Evolutionary conservation across 2,329 filamentous ascomycete species (phyloP).

Genomic region (Trichoderma harzianum): DNA sequence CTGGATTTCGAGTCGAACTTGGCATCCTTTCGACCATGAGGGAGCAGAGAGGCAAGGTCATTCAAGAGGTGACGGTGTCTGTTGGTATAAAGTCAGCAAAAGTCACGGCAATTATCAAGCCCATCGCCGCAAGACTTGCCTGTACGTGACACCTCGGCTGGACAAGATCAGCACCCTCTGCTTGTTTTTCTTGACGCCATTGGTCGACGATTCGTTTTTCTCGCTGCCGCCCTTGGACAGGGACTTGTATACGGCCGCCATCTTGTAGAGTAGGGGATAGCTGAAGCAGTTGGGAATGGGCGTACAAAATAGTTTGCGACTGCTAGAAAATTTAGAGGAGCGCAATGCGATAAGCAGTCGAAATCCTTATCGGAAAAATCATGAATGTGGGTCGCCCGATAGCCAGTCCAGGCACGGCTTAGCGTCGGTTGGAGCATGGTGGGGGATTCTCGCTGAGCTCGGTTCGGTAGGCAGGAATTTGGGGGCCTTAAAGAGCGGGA

Average conservation of each 20-base stretch:
- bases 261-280: constrained; percentile 20
- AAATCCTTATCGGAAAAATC: constrained; percentile 16
- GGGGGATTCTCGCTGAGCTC: not conserved
- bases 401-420: not conserved
- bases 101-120: not conserved
- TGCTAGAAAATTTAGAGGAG: constrained; percentile 12
- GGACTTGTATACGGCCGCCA: constrained; percentile 74
- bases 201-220: constrained; percentile 47
- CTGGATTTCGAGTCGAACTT: constrained; percentile 97
- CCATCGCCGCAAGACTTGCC: constrained; percentile 44
- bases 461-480: not conserved
- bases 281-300: not conserved
- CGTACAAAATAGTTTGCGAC: not conserved
- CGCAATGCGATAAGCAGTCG: constrained; percentile 11
- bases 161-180: constrained; percentile 85
- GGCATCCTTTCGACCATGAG: constrained; percentile 88
- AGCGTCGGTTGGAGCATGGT: not conserved
- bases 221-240: constrained; percentile 58
- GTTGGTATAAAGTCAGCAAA: constrained; percentile 35
- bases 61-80: constrained; percentile 74
- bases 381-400: not conserved
- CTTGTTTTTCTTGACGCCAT: constrained; percentile 59
- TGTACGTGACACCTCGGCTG: constrained; percentile 86
- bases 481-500: not conserved
- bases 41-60: constrained; percentile 83